Evolutionary conservation across 345 rosid genomes (phyloP), one percentile per base, ranked within the genome.

Genomic region (Acer campestre): DNA sequence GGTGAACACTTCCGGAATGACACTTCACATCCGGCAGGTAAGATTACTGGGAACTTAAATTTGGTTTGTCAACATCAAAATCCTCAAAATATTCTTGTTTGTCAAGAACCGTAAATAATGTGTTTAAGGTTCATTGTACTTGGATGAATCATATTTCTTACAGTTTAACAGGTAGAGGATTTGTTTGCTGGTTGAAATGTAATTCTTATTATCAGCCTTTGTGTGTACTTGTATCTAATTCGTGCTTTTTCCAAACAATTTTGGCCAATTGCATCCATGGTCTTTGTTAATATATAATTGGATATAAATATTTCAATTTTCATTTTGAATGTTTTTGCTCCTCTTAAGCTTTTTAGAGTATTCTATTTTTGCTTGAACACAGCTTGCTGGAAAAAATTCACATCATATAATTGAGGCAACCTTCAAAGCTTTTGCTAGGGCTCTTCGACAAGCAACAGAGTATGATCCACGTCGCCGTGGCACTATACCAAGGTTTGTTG

Each of bases 371-470:
- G 80, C 40, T 71, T 78, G 77, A 13, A 27, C 29, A 67, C 90
- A 96, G 99, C 97, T 92, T 83, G 94, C 94, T 67, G 98, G 98
- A 66, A 90, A 73, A 79, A 94, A 94, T 80, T 92, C 98, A 68
- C 99, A 96, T 81, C 99, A 94, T 78, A 92, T 94, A 58, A 89
- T 91, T 59, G 98, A 94, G 88, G 99, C 99, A 70, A 94, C 97
- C 18, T 96, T 96, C 82, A 96, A 96, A 85, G 97, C 98, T 68
- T 96, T 94, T 80, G 95, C 97, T 38, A 96, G 98, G 82, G 99
- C 99, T 79, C 91, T 96, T 65, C 86, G 97, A 70, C 94, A 90
- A 79, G 99, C 98, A 67, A 89, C 97, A 1, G 95, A 94, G 74
- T 79, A 80, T 71, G 99, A 96, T 67, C 86, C 85, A 31, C 92